These are phyloP conservation scores for Ustilago curta DNA, from an alignment of 1,284 basidiomycete genomes.

Conservation along the genomic window DNA sequence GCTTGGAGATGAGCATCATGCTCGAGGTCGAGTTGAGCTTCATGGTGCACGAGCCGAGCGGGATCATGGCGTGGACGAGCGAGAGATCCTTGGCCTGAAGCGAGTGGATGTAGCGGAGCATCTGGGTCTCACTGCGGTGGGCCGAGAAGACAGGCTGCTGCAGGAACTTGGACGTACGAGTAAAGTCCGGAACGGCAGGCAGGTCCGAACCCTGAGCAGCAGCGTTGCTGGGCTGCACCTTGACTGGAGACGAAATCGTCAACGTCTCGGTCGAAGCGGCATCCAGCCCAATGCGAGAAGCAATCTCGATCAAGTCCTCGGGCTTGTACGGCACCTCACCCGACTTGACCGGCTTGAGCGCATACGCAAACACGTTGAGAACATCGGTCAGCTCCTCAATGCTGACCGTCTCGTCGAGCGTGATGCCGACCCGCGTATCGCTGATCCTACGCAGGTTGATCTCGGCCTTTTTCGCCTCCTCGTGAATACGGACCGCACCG, in stretches of 20 bases:
- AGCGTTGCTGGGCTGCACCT: slow-evolving; percentile 29
- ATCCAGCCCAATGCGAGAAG: slow-evolving; percentile 53
- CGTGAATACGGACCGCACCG: slow-evolving; percentile 78
- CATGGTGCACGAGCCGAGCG: slow-evolving; percentile 80
- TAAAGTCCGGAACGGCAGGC: slow-evolving; percentile 71
- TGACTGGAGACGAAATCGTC: slow-evolving; percentile 41
- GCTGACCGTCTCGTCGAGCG: slow-evolving; percentile 90
- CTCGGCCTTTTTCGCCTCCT: slow-evolving; percentile 76
- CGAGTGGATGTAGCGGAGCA: slow-evolving; percentile 89
- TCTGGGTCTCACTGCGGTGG: slow-evolving; percentile 96
- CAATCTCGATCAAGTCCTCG: slow-evolving; percentile 54
- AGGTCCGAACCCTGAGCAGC: slow-evolving; percentile 33
- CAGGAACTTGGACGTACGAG: slow-evolving; percentile 81
- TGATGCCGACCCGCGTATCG: slow-evolving; percentile 82
- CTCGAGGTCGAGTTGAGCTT: slow-evolving; percentile 75
- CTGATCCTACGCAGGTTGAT: slow-evolving; percentile 90
- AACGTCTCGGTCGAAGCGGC: slow-evolving; percentile 53
- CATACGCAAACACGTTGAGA: slow-evolving; percentile 82
- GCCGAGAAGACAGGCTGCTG: slow-evolving; percentile 87
- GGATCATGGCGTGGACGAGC: slow-evolving; percentile 95
- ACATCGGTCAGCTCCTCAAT: slow-evolving; percentile 76
- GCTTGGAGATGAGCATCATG: slow-evolving; percentile 95
- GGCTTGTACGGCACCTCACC: slow-evolving; percentile 61
- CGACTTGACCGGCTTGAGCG: slow-evolving; percentile 68
- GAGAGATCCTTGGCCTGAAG: slow-evolving; percentile 94